Evolutionary conservation across 148 eudicot genomes (phyloP).

Genomic region (Cornus suecica): DNA sequence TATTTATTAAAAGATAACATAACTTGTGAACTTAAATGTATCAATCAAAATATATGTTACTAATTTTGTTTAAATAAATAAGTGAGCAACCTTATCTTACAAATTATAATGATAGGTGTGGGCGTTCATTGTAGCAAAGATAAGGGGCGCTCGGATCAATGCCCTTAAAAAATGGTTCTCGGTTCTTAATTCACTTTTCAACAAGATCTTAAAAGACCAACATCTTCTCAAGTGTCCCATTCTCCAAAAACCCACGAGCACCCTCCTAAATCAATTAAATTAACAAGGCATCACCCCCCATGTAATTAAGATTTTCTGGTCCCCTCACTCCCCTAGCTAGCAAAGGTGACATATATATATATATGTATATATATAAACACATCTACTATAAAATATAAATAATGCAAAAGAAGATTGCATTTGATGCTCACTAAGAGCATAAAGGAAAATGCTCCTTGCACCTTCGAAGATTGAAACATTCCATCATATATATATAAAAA

Average conservation of each 20-base stretch:
- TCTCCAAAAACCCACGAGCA: conserved; percentile 98
- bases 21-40: too few species aligned
- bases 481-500: too few species aligned
- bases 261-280: conserved; percentile 14
- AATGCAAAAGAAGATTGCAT: conserved; percentile 7
- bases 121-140: not conserved
- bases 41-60: too few species aligned
- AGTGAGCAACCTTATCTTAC: not conserved
- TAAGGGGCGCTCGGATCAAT: conserved; percentile 1
- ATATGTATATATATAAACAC: not conserved
- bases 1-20: too few species aligned
- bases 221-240: conserved; percentile 79
- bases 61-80: not conserved
- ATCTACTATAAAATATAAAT: not conserved
- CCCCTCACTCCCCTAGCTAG: conserved; percentile 32
- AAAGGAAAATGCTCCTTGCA: not conserved
- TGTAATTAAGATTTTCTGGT: conserved; percentile 42
- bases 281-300: conserved; percentile 26
- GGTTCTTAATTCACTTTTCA: conserved; percentile 46
- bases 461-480: not conserved
- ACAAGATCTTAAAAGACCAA: conserved; percentile 91
- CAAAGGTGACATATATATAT: conserved; percentile 16
- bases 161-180: conserved; percentile 15
- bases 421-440: not conserved
- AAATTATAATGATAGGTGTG: not conserved